phyloP scores from a whole-genome alignment of 306 rosid species.

The Calophaca sinica region DNA sequence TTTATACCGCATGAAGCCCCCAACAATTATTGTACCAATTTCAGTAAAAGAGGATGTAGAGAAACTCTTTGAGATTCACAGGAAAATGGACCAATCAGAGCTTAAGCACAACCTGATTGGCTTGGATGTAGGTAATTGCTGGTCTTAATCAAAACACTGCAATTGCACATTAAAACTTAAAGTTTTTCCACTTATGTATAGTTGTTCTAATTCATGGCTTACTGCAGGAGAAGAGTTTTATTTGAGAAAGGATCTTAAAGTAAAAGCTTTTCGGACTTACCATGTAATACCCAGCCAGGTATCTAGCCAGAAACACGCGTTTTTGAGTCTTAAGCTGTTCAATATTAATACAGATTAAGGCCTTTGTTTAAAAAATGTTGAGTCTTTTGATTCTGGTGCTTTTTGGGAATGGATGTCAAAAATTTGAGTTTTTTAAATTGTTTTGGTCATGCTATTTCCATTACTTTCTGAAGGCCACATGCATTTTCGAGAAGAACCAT shows the following conservation, averaged over 20 bases:
- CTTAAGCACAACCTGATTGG: constrained; percentile 78
- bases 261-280: constrained; percentile 84
- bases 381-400: constrained; percentile 30
- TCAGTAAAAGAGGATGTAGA: constrained; percentile 79
- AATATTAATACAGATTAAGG: constrained; percentile 14
- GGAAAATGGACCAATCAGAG: constrained; percentile 91
- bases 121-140: constrained; percentile 81
- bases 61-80: constrained; percentile 78
- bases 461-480: background rate
- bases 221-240: constrained; percentile 78
- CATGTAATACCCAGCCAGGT: constrained; percentile 95
- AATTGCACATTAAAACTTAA: constrained; percentile 22
- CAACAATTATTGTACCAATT: constrained; percentile 79
- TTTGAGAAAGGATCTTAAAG: constrained; percentile 80
- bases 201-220: constrained; percentile 32
- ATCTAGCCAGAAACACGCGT: constrained; percentile 10
- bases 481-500: background rate
- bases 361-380: constrained; percentile 6
- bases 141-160: constrained; percentile 41
- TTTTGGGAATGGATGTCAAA: background rate
- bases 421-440: constrained; percentile 32
- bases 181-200: constrained; percentile 2
- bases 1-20: constrained; percentile 86
- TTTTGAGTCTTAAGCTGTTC: constrained; percentile 25
- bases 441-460: background rate